Evolutionary conservation across 1,139 yeast genomes (phyloP), one percentile per base, ranked within the genome.

Genomic region (Kodamaea sp.): DNA sequence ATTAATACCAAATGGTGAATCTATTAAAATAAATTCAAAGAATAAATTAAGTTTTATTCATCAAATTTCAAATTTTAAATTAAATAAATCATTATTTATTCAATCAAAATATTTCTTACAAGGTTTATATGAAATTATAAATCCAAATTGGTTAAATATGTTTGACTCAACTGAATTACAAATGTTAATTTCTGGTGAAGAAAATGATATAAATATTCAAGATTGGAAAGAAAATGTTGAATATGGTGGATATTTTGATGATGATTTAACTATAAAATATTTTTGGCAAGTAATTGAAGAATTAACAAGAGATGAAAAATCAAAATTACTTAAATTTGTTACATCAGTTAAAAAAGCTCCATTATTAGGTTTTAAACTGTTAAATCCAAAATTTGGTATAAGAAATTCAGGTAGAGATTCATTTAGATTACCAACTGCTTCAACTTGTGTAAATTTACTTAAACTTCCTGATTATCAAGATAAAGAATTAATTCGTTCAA

Each of bases 331-430:
- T 29, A 84, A 86, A 55, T 92, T 89, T 65, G 96, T 87, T 22
- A 92, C 97, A 0, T 85, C 96, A 0, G 95, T 88, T 1, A 81
- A 96, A 1, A 75, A 92, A 46, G 96, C 96, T 0, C 98, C 99
- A 1, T 66, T 92, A 28, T 69, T 87, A 24, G 99, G 99, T 1
- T 92, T 92, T 58, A 70, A 73, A 3, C 78, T 81, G 6, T 67
- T 94, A 37, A 65, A 64, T 28, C 98, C 99, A 0, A 70, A 70
- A 41, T 89, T 92, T 63, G 95, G 95, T 2, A 84, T 92, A 34
- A 63, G 88, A 35, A 80, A 81, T 50, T 75, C 84, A 1, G 95
- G 96, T 0, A 67, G 70, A 25, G 71, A 72, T 6, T 35, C 37
- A 4, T 50, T 50, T 4, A 66, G 95, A 31, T 67, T 92, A 32